A percentile compares a stretch with the other conserved stretches of the same genome.
These are phyloP conservation scores for Ascochyta rabiei DNA, from an alignment of 2,329 filamentous ascomycete species.

Conservation along the genomic window DNA sequence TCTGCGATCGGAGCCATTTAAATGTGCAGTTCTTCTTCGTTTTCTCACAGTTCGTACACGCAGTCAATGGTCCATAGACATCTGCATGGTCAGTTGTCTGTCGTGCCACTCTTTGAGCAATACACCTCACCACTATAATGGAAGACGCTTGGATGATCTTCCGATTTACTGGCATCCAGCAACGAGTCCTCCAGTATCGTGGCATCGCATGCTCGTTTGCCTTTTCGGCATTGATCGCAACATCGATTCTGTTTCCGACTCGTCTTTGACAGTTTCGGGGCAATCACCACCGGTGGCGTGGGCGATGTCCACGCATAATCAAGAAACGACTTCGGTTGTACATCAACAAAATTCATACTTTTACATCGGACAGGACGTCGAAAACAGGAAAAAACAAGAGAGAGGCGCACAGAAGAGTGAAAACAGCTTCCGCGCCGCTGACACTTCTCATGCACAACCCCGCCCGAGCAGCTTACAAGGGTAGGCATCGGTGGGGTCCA, in stretches of 20 bases:
- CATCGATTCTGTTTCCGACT: slow-evolving; percentile 52
- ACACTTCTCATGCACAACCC: slow-evolving; percentile 35
- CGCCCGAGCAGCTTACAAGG: slow-evolving; percentile 23
- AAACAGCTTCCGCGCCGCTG: slow-evolving; percentile 23
- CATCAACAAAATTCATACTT: slow-evolving; percentile 47
- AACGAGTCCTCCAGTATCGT: slow-evolving; percentile 44
- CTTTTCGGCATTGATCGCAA: slow-evolving; percentile 55
- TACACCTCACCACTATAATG: slow-evolving; percentile 44
- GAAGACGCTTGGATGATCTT: slow-evolving; percentile 35
- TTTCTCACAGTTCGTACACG: slow-evolving; percentile 53
- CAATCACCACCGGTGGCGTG: slow-evolving; percentile 26
- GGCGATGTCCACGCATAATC: slow-evolving; percentile 47
- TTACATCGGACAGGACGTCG: slow-evolving; percentile 31
- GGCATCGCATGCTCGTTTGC: slow-evolving; percentile 55
- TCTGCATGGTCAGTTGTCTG: slow-evolving; percentile 34
- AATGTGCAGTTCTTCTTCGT: slow-evolving; percentile 55
- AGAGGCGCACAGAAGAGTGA: slow-evolving; percentile 16
- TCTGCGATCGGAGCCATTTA: slow-evolving; percentile 51
- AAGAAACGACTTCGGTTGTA: slow-evolving; percentile 44
- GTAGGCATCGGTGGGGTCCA: slow-evolving; percentile 21
- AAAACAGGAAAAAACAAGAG: slow-evolving; percentile 37
- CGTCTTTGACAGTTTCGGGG: slow-evolving; percentile 39
- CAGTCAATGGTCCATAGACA: slow-evolving; percentile 41
- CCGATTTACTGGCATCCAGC: slow-evolving; percentile 31
- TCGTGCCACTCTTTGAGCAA: not conserved